A percentile compares a stretch with the other conserved stretches of the same genome.
These are phyloP conservation scores for Trichoderma koningiopsis DNA, from an alignment of 2,329 filamentous ascomycete species.

Conservation along the genomic window DNA sequence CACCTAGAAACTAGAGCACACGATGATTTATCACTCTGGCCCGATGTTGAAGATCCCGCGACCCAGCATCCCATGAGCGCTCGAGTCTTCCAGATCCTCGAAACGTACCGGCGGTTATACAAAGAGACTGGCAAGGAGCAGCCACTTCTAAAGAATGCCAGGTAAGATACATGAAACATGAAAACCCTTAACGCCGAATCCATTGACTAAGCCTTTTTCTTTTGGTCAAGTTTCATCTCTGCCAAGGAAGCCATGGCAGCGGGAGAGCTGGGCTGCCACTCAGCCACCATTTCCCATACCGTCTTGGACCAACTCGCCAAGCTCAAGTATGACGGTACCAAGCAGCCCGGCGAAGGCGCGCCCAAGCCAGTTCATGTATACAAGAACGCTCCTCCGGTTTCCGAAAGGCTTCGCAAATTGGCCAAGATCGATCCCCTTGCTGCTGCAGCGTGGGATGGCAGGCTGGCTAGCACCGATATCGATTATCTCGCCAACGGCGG, in stretches of 20 bases:
- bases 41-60: conserved; percentile 49
- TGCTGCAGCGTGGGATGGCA: conserved; percentile 43
- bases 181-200: not conserved
- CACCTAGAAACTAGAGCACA: conserved; percentile 47
- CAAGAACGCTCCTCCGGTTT: conserved; percentile 37
- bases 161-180: conserved; percentile 28
- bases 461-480: conserved; percentile 42
- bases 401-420: conserved; percentile 41
- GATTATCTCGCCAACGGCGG: conserved; percentile 52
- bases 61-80: conserved; percentile 51
- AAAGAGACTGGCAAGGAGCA: conserved; percentile 51
- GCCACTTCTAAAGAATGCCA: conserved; percentile 51
- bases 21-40: conserved; percentile 48
- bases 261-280: conserved; percentile 49
- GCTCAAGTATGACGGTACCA: conserved; percentile 41
- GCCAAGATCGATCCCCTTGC: conserved; percentile 44
- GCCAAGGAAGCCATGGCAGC: conserved; percentile 49
- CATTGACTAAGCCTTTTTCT: not conserved
- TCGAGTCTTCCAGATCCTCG: conserved; percentile 51
- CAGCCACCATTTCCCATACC: conserved; percentile 20
- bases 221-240: conserved; percentile 43
- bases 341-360: conserved; percentile 43
- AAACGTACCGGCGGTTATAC: conserved; percentile 49
- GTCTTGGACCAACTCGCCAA: conserved; percentile 44
- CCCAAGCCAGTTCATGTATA: conserved; percentile 47